These are phyloP conservation scores for Cladochytrium replicatum DNA, from an alignment of 192 early-diverging fungal genomes.

Conservation along the genomic window DNA sequence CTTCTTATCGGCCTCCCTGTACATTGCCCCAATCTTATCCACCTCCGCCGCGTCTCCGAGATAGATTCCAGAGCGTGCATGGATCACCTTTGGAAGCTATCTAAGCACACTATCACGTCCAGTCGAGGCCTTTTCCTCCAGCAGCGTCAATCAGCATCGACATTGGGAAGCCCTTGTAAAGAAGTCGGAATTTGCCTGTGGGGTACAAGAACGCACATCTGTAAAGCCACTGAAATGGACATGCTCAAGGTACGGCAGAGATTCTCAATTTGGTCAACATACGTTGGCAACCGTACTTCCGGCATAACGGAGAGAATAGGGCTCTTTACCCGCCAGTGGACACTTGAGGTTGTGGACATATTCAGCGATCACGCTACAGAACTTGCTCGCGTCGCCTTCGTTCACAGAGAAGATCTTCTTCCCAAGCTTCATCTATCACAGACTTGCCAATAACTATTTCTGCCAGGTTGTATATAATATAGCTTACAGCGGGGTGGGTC, in stretches of 20 bases:
- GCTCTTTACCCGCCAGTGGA: conserved; percentile 64
- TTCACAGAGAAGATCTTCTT: conserved; percentile 97
- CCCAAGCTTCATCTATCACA: conserved; percentile 45
- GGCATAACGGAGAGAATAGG: conserved; percentile 90
- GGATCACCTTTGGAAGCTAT: conserved; percentile 75
- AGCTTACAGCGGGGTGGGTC: conserved; percentile 81
- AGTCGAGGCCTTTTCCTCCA: conserved; percentile 82
- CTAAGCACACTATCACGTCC: conserved; percentile 76
- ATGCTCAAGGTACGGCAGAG: conserved; percentile 67
- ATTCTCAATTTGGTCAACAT: no score
- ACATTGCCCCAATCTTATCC: conserved; percentile 68
- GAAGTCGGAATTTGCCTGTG: conserved; percentile 83
- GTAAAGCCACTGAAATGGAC: no score
- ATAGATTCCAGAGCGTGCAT: conserved; percentile 84
- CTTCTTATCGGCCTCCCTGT: no score
- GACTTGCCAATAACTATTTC: no score
- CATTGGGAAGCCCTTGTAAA: conserved; percentile 99
- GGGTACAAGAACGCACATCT: conserved; percentile 90
- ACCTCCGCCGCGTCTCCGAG: conserved; percentile 88
- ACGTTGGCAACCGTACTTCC: conserved; percentile 99
- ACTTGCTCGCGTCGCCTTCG: conserved; percentile 91
- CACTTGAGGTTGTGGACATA: conserved; percentile 89
- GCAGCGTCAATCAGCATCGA: conserved; percentile 86
- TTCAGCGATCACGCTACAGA: conserved; percentile 71
- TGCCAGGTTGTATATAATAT: no score